Conservation (phyloP, 139 green algal species). For the Desmodesmus armatus region DNA sequence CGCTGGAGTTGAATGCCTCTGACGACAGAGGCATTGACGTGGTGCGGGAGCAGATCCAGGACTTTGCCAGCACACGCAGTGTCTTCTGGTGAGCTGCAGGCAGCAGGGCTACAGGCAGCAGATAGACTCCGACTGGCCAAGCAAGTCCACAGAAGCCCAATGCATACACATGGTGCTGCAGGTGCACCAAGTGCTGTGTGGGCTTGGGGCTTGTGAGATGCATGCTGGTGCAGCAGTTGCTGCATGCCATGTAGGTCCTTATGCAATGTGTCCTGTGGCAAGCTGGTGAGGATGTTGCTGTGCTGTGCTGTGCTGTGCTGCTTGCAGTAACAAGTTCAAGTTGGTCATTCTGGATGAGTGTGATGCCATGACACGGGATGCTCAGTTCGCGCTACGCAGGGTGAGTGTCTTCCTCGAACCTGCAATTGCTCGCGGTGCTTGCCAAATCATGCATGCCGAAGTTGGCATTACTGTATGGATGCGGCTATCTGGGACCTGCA, state of each 20-base stretch:
- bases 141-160: no score
- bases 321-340: slow-evolving; percentile 90
- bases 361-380: slow-evolving; percentile 99
- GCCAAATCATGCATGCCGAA: no score
- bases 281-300: no score
- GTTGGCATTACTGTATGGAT: no score
- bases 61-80: slow-evolving; percentile 94
- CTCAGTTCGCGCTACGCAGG: slow-evolving; percentile 94
- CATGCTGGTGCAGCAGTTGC: no score
- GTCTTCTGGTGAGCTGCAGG: slow-evolving; percentile 83
- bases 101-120: not conserved
- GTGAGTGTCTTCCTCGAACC: slow-evolving; percentile 55
- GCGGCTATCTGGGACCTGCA: no score
- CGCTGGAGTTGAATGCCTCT: slow-evolving; percentile 97
- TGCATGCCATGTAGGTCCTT: not conserved
- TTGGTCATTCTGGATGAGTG: slow-evolving; percentile 99
- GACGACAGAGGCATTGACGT: slow-evolving; percentile 97
- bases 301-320: not conserved
- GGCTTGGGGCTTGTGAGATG: no score
- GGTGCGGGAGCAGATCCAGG: slow-evolving; percentile 93
- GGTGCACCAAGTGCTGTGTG: no score
- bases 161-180: no score
- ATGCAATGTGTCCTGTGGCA: no score
- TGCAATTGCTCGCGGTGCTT: no score
- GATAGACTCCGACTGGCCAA: not conserved